phyloP scores from a whole-genome alignment of 1,139 yeast species.

The Pichia sp. region DNA sequence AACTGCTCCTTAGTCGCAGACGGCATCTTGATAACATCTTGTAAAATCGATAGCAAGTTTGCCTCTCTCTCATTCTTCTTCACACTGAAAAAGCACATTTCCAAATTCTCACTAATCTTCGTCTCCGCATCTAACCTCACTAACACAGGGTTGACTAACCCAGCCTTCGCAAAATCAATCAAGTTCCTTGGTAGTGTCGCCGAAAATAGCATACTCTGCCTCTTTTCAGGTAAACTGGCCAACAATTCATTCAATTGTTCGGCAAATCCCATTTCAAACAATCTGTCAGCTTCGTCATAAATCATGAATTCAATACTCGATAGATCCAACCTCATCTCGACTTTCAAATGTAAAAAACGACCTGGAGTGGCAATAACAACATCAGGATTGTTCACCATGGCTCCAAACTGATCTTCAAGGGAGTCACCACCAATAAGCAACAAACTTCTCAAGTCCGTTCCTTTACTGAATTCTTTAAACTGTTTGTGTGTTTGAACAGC shows the following conservation, averaged over 20 bases:
- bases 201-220: constrained; percentile 87
- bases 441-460: constrained; percentile 76
- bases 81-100: constrained; percentile 80
- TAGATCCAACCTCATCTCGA: constrained; percentile 88
- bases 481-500: constrained; percentile 90
- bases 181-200: constrained; percentile 91
- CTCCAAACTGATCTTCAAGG: constrained; percentile 87
- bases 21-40: constrained; percentile 83
- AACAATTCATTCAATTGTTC: constrained; percentile 89
- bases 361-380: constrained; percentile 97
- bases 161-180: constrained; percentile 97
- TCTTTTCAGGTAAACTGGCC: constrained; percentile 70
- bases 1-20: constrained; percentile 64
- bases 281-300: constrained; percentile 96
- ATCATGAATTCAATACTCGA: constrained; percentile 82
- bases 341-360: constrained; percentile 88
- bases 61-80: constrained; percentile 90
- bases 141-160: constrained; percentile 83
- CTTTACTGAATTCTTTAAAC: constrained; percentile 80
- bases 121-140: constrained; percentile 90
- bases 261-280: constrained; percentile 95
- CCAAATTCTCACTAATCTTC: constrained; percentile 82
- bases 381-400: constrained; percentile 94
- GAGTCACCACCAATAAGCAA: constrained; percentile 96
- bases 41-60: constrained; percentile 65